These are phyloP conservation scores for Austropuccinia psidii DNA, from an alignment of 1,284 basidiomycete genomes.

Conservation along the genomic window DNA sequence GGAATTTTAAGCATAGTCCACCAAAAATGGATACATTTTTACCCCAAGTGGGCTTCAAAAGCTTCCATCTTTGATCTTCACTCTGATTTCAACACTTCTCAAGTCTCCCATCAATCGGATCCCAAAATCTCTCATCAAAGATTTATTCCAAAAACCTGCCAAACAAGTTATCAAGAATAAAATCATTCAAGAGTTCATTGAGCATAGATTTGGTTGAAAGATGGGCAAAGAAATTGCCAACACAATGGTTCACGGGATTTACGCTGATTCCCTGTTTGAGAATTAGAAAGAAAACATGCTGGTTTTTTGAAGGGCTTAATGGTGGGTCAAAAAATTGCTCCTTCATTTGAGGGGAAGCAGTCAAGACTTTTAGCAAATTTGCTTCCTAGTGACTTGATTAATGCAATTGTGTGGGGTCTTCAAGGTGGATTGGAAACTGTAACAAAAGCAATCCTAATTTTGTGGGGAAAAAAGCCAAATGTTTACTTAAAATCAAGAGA, in stretches of 20 bases:
- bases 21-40: conserved; percentile 65
- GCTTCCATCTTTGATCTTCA: conserved; percentile 50
- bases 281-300: conserved; percentile 62
- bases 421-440: conserved; percentile 67
- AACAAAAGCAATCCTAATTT: conserved; percentile 55
- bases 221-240: conserved; percentile 70
- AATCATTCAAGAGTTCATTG: conserved; percentile 68
- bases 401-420: conserved; percentile 69
- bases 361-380: not conserved
- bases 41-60: conserved; percentile 54
- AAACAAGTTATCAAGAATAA: conserved; percentile 58
- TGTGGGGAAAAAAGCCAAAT: conserved; percentile 54
- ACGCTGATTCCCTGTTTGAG: conserved; percentile 69
- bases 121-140: conserved; percentile 41
- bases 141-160: conserved; percentile 50
- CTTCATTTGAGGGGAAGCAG: not conserved
- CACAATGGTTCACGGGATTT: conserved; percentile 84
- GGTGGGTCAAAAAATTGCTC: conserved; percentile 40
- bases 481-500: conserved; percentile 57
- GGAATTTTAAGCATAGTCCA: no score
- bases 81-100: conserved; percentile 47
- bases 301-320: conserved; percentile 63
- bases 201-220: conserved; percentile 63
- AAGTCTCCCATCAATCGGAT: conserved; percentile 40
- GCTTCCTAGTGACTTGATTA: not conserved